Evolutionary conservation across 345 rosid species (phyloP).

Genomic region (Lepidium africanum): DNA sequence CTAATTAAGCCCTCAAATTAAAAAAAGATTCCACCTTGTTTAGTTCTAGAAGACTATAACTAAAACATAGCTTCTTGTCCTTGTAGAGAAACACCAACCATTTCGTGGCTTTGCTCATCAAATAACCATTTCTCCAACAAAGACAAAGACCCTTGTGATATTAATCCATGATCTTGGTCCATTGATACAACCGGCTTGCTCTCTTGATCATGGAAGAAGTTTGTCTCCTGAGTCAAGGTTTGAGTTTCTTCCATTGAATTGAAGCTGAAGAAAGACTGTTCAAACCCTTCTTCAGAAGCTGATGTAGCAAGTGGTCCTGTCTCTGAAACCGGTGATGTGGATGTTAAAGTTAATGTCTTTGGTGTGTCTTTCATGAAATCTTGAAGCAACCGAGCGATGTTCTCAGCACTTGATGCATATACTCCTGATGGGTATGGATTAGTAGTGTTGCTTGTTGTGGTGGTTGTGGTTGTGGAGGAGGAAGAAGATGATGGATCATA

Average conservation of each 20-base stretch:
- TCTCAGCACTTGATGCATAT: slow-evolving; percentile 67
- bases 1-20: neutral
- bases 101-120: slow-evolving; percentile 42
- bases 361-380: slow-evolving; percentile 55
- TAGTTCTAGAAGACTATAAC: slow-evolving; percentile 3
- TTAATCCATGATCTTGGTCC: slow-evolving; percentile 23
- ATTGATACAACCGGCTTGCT: slow-evolving; percentile 33
- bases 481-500: slow-evolving; percentile 28
- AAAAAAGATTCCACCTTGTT: neutral
- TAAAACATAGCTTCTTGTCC: slow-evolving; percentile 33
- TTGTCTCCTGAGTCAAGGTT: slow-evolving; percentile 34
- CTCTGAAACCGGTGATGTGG: slow-evolving; percentile 24
- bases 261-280: slow-evolving; percentile 40
- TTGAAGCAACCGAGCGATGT: slow-evolving; percentile 60
- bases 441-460: slow-evolving; percentile 18
- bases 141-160: slow-evolving; percentile 39
- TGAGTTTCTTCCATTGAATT: slow-evolving; percentile 33
- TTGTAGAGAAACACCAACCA: slow-evolving; percentile 36
- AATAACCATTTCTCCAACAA: slow-evolving; percentile 71
- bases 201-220: slow-evolving; percentile 39
- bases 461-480: slow-evolving; percentile 24
- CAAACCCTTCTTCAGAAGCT: slow-evolving; percentile 18
- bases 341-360: slow-evolving; percentile 13
- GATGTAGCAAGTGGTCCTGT: slow-evolving; percentile 8
- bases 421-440: slow-evolving; percentile 22